phyloP scores from a whole-genome alignment of 768 basidiomycete species.

The Agaricus blazei region DNA sequence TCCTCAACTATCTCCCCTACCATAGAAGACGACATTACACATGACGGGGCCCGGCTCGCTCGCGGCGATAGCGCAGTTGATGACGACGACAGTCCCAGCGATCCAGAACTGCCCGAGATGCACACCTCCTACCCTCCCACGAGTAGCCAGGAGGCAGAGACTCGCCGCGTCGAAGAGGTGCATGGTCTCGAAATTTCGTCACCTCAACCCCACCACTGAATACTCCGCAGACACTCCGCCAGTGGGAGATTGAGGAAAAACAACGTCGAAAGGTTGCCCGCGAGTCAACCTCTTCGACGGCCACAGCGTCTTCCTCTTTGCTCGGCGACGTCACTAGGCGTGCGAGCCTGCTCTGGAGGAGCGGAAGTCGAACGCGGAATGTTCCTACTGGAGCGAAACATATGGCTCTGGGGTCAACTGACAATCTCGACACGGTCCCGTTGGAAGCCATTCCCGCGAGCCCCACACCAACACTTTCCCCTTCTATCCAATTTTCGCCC shows the following conservation, averaged over 20 bases:
- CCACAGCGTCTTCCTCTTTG: constrained; percentile 34
- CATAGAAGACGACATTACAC: constrained; percentile 39
- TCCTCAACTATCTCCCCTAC: constrained; percentile 31
- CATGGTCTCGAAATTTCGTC: constrained; percentile 11
- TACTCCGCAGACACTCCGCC: constrained; percentile 55
- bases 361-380: constrained; percentile 27
- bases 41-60: constrained; percentile 15
- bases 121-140: constrained; percentile 54
- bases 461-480: constrained; percentile 31
- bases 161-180: constrained; percentile 71
- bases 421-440: constrained; percentile 49
- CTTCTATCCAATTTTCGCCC: background rate
- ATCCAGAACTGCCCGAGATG: constrained; percentile 11
- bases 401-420: constrained; percentile 44
- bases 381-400: constrained; percentile 30
- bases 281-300: constrained; percentile 33
- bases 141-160: constrained; percentile 62
- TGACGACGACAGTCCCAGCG: background rate
- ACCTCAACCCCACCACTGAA: background rate
- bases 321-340: constrained; percentile 53
- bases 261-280: constrained; percentile 70
- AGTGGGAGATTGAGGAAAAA: constrained; percentile 76
- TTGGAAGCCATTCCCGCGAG: constrained; percentile 46
- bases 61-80: constrained; percentile 20
- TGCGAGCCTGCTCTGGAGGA: constrained; percentile 54